These are phyloP conservation scores for Aspergillus luchuensis DNA, from an alignment of 2,329 filamentous ascomycete species.

Conservation along the genomic window DNA sequence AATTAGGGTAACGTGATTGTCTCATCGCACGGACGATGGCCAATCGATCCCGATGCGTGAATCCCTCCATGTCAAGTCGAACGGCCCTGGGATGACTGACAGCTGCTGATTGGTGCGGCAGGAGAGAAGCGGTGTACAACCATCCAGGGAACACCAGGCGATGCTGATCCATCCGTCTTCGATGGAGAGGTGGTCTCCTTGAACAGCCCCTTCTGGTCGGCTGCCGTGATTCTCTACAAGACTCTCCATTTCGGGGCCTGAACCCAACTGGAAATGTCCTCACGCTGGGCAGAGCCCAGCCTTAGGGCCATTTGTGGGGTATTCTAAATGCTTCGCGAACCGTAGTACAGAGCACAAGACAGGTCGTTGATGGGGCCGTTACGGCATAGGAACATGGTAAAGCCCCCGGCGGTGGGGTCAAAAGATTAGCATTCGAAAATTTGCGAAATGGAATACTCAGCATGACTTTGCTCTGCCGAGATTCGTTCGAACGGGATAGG, in stretches of 20 bases:
- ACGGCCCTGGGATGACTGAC: constrained; percentile 5
- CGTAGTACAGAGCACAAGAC: background rate
- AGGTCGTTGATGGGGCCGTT: background rate
- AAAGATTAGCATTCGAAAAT: background rate
- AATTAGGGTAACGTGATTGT: constrained; percentile 8
- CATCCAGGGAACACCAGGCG: constrained; percentile 6
- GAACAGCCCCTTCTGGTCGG: background rate
- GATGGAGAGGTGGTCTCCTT: constrained; percentile 2
- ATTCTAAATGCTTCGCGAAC: constrained; percentile 1
- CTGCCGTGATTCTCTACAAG: background rate
- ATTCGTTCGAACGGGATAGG: background rate
- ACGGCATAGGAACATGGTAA: background rate
- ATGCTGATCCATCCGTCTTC: constrained; percentile 19
- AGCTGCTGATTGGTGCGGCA: constrained; percentile 24
- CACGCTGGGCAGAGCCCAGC: background rate
- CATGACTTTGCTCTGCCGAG: background rate
- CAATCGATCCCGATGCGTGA: constrained; percentile 16
- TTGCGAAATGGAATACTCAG: background rate
- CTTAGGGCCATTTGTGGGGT: constrained; percentile 6
- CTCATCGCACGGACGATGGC: constrained; percentile 19
- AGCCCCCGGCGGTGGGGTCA: background rate
- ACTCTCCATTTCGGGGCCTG: background rate
- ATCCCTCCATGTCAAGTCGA: constrained; percentile 9
- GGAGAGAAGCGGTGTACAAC: constrained; percentile 30
- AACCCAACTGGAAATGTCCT: constrained; percentile 1